Evolutionary conservation across 352 stramenopile genomes (phyloP).

Genomic region (Globisporangium mamillatum): DNA sequence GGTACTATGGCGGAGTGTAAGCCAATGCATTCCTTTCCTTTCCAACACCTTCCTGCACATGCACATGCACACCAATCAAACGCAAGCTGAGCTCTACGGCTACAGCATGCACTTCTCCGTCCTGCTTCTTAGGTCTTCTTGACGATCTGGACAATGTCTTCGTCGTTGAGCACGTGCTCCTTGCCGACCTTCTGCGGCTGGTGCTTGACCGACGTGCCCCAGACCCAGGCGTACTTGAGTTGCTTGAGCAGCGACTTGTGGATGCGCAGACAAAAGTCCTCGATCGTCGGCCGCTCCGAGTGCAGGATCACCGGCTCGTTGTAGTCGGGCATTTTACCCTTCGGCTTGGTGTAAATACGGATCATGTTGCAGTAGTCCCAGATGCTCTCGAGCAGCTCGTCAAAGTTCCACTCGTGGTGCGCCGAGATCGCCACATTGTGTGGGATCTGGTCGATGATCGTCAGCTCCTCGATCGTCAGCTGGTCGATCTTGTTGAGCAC

Average conservation of each 20-base stretch:
- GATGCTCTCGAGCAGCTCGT: slow-evolving; percentile 95
- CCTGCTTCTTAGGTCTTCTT: slow-evolving; percentile 85
- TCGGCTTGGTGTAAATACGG: slow-evolving; percentile 98
- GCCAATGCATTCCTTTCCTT: neutral
- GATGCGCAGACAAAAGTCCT: slow-evolving; percentile 95
- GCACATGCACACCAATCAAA: neutral
- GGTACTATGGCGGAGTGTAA: neutral
- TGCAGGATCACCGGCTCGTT: slow-evolving; percentile 97
- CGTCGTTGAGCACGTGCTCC: slow-evolving; percentile 96
- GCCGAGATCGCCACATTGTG: slow-evolving; percentile 98
- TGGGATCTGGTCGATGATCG: slow-evolving; percentile 97
- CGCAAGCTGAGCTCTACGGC: neutral
- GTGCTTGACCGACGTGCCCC: slow-evolving; percentile 97
- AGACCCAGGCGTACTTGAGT: slow-evolving; percentile 97
- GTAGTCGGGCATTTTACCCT: slow-evolving; percentile 95
- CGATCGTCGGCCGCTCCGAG: slow-evolving; percentile 93
- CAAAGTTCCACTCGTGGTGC: slow-evolving; percentile 97
- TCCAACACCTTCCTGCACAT: neutral
- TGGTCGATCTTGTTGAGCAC: slow-evolving; percentile 99
- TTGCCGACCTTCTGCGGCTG: slow-evolving; percentile 98
- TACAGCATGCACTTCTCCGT: neutral
- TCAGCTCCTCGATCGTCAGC: slow-evolving; percentile 98
- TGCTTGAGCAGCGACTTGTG: slow-evolving; percentile 88
- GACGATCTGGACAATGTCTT: slow-evolving; percentile 99
- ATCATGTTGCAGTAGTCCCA: slow-evolving; percentile 99